Evolutionary conservation across 148 eudicot genomes (phyloP).

Genomic region (Amaranthus hypochondriacus): DNA sequence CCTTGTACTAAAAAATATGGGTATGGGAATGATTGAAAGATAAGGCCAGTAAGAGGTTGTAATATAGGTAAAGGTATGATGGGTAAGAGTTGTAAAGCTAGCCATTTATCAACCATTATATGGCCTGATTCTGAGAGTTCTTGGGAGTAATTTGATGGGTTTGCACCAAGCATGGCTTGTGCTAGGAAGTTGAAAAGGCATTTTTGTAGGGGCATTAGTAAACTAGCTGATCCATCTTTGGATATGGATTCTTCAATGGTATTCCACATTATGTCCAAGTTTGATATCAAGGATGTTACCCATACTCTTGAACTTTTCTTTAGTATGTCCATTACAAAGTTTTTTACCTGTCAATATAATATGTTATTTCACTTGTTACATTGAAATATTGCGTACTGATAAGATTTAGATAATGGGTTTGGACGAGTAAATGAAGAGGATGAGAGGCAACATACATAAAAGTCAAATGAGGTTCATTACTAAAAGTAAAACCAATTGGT

Average conservation of each 20-base stretch:
- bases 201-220: slow-evolving; percentile 44
- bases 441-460: too few relatives aligned
- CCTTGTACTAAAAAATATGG: slow-evolving; percentile 65
- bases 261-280: slow-evolving; percentile 74
- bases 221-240: slow-evolving; percentile 31
- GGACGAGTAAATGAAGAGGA: too few relatives aligned
- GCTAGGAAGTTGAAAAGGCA: slow-evolving; percentile 63
- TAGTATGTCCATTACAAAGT: slow-evolving; percentile 57
- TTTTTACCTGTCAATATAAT: slow-evolving; percentile 39
- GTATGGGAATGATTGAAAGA: slow-evolving; percentile 72
- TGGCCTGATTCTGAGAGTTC: slow-evolving; percentile 50
- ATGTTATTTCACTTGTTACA: background rate
- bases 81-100: slow-evolving; percentile 69
- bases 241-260: slow-evolving; percentile 48
- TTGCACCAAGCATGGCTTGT: slow-evolving; percentile 51
- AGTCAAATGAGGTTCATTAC: too few relatives aligned
- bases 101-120: slow-evolving; percentile 59
- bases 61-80: slow-evolving; percentile 35
- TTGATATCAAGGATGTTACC: slow-evolving; percentile 51
- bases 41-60: slow-evolving; percentile 78
- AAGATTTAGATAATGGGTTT: too few relatives aligned
- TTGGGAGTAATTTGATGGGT: slow-evolving; percentile 43
- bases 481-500: too few relatives aligned
- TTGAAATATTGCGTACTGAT: background rate
- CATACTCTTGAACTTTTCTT: slow-evolving; percentile 64